Conservation (phyloP, 768 basidiomycete species). For the Tylopilus felleus region DNA sequence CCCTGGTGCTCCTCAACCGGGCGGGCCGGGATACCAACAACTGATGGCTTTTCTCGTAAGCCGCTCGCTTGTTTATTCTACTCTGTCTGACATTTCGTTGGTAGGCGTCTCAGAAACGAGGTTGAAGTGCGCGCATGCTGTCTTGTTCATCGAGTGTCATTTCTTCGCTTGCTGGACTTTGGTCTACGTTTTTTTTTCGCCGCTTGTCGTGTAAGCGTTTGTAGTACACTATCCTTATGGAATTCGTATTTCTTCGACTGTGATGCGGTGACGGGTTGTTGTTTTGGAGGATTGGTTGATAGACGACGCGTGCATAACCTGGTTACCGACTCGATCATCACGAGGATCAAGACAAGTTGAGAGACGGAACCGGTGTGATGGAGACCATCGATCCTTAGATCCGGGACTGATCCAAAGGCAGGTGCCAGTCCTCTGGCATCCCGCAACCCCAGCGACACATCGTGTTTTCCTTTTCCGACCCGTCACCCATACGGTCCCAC, state of each 20-base stretch:
- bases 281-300: background rate
- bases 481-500: background rate
- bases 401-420: too few relatives aligned
- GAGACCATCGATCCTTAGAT: too few relatives aligned
- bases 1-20: slow-evolving; percentile 41
- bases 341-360: background rate
- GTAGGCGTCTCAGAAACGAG: slow-evolving; percentile 31
- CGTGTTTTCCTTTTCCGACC: background rate
- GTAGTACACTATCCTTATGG: slow-evolving; percentile 28
- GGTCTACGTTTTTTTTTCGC: background rate
- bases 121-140: slow-evolving; percentile 3
- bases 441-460: too few relatives aligned
- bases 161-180: background rate
- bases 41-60: slow-evolving; percentile 69
- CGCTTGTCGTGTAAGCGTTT: slow-evolving; percentile 9
- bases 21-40: slow-evolving; percentile 52
- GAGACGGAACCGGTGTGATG: background rate
- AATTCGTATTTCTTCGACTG: slow-evolving; percentile 16
- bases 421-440: too few relatives aligned
- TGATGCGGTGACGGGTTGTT: background rate
- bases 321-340: background rate
- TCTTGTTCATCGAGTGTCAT: background rate
- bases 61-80: background rate
- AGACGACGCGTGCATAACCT: background rate
- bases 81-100: background rate